Evolutionary conservation across 2,329 filamentous ascomycete species (phyloP), one percentile per base, ranked within the genome.

Genomic region (Penicillium sp.): DNA sequence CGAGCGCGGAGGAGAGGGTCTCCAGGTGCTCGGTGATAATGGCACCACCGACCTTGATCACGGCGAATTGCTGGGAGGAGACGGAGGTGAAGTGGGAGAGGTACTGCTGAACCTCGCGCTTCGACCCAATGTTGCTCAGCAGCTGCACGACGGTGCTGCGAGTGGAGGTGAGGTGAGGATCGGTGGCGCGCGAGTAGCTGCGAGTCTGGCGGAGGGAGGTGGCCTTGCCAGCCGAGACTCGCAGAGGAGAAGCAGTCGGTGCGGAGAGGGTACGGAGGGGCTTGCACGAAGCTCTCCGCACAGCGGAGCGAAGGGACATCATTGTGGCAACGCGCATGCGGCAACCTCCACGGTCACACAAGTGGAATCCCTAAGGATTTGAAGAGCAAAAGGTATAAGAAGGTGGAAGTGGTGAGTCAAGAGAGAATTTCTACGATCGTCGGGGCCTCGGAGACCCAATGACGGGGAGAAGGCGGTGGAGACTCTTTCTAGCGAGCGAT

Each of bases 1-100:
- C 88, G 55, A 97, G 82, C 46, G 90, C 92, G 51, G 89, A 88
- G 70, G 91, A 96, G 52, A 99, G 85, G 67, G 92, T 92, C 73
- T 96, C 89, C 52, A 97, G 83, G 75, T 97, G 89, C 72, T 97
- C 92, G 56, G 91, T 96, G 67, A 99, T 83, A 68, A 97, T 97
- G 59, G 93, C 94, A 58, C 93, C 94, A 58, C 93, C 94, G 52
- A 97, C 93, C 81, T 99, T 99, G 77, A 99, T 96, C 45, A 99
- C 93, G 63, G 92, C 93, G 74, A 97, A 99, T 71, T 96, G 92
- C 79, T 97, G 92, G 34, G 92, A 96, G 42, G 92, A 94, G 58
- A 97, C 92, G 32, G 92, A 96, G 64, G 89, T 94, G 81, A 99
- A 99, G 73, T 97, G 92, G 63, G 92, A 94, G 55, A 97, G 87